These are phyloP conservation scores for Thalia dealbata DNA, from an alignment of 176 grass and related monocot species.

Conservation along the genomic window DNA sequence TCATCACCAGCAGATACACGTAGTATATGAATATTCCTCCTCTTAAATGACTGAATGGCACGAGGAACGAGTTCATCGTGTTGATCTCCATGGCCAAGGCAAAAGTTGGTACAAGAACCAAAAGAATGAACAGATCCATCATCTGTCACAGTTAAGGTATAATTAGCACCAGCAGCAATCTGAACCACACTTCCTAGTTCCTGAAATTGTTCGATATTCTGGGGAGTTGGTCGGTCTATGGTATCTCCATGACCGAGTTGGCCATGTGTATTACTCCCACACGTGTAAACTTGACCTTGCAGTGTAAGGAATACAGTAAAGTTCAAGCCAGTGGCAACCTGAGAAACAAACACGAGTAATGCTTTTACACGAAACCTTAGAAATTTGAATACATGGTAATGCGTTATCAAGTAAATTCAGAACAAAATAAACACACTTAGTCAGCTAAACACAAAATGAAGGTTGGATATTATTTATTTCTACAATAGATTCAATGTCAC, in stretches of 20 bases:
- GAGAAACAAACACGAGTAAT: slow-evolving; percentile 20
- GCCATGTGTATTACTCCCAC: slow-evolving; percentile 89
- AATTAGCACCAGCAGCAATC: slow-evolving; percentile 84
- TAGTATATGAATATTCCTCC: slow-evolving; percentile 78
- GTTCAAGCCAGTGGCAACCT: slow-evolving; percentile 87
- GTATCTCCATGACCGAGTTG: slow-evolving; percentile 97
- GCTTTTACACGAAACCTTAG: background rate
- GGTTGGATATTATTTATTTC: background rate
- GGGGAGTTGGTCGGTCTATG: slow-evolving; percentile 58
- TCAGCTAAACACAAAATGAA: no score
- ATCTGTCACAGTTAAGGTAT: slow-evolving; percentile 84
- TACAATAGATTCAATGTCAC: no score
- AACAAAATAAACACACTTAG: no score
- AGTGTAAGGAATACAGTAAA: slow-evolving; percentile 80
- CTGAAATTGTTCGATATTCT: slow-evolving; percentile 49
- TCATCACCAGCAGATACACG: slow-evolving; percentile 97
- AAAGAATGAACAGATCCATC: slow-evolving; percentile 84
- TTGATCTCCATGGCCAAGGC: slow-evolving; percentile 88
- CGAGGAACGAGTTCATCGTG: slow-evolving; percentile 83
- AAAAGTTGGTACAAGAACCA: slow-evolving; percentile 89
- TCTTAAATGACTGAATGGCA: slow-evolving; percentile 68
- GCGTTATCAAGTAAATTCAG: background rate
- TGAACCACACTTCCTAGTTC: slow-evolving; percentile 50
- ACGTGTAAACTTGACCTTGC: slow-evolving; percentile 63
- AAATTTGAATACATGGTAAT: background rate